phyloP scores from a whole-genome alignment of 2,329 filamentous ascomycete genomes.

The Fusarium mundagurra region DNA sequence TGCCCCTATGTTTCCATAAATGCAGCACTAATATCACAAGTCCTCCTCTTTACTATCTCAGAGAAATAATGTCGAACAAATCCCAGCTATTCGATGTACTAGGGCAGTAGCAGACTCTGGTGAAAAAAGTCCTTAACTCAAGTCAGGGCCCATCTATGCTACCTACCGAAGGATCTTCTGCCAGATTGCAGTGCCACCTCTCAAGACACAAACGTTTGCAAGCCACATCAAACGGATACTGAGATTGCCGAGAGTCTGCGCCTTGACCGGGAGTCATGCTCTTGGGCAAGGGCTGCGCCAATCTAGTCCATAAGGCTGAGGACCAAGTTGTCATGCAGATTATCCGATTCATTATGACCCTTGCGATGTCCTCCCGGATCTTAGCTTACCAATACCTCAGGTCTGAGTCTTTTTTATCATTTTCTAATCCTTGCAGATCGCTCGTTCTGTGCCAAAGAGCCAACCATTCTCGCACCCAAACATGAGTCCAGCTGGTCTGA shows the following conservation, averaged over 20 bases:
- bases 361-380: no score
- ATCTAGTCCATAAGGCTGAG: neutral
- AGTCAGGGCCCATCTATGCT: neutral
- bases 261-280: neutral
- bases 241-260: neutral
- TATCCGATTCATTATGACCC: no score
- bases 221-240: neutral
- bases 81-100: neutral
- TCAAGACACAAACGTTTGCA: neutral
- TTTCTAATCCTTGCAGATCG: neutral
- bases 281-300: neutral
- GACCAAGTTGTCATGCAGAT: neutral
- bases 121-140: neutral
- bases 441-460: neutral
- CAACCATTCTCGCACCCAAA: no score
- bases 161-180: neutral
- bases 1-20: neutral
- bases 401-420: neutral
- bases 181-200: neutral
- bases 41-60: neutral
- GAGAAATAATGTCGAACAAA: accelerated
- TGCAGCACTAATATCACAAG: neutral
- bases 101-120: neutral
- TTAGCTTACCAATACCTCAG: neutral
- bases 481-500: neutral